Evolutionary conservation across 2,329 filamentous ascomycete genomes (phyloP), one percentile per base, ranked within the genome.

Genomic region (Colletotrichum agaves): DNA sequence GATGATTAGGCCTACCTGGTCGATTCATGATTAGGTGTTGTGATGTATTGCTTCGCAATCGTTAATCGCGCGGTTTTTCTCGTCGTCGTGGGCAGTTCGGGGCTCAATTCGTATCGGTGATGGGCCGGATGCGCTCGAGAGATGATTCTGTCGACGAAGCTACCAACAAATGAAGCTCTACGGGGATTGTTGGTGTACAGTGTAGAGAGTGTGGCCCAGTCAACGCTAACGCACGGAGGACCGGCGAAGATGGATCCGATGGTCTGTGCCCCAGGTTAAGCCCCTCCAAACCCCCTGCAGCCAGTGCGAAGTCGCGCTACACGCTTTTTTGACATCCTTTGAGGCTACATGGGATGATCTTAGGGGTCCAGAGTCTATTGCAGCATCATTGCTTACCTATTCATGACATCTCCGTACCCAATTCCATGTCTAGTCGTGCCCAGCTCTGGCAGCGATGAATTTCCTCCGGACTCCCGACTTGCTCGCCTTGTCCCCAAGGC

Each of bases 21-120:
- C 86, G 83, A 78, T 88, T 88, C 86, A 88, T 88, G 76, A 78
- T 82, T 78, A 75, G 70, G 72, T 43, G 33, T 70, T 17, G 52
- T 62, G 39, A 39, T n/a, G 37, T 53, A 57, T 50, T 44, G 39
- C 47, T 53, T 69, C 27, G 63, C 52, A 53, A 63, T 47, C 39
- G 53, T 46, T 55, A 41, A 47, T 67, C 47, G 57, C 60, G 61
- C 73, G 70, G 71, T 44, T 53, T 49, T 17, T 35, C 19, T 61
- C 56, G 57, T 70, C 65, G 70, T 70, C 33, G 59, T 23, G 17
- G 27, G 33, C n/a, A 35, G n/a, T 21, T 67, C 58, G 63, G 19
- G 53, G 53, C 41, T 64, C 61, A 64, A 55, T 64, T 67, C 61
- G 61, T 39, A 55, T 58, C 70, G 67, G 21, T 52, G 62, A 57